Conservation (phyloP, 2,329 filamentous ascomycete genomes). For the Reticulascus tulasneorum region DNA sequence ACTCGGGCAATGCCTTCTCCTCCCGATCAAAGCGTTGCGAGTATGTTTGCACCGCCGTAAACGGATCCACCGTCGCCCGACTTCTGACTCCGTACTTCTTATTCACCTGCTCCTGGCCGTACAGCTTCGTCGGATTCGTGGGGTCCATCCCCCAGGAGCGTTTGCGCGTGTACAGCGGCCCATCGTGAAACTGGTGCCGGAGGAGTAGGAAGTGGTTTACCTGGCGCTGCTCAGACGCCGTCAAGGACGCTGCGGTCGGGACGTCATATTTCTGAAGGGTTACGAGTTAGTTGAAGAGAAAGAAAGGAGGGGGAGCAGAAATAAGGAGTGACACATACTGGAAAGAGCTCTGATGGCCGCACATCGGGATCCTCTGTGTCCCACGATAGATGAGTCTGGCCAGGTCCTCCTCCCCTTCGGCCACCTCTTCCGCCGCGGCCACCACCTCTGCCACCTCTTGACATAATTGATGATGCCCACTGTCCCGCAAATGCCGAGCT, state of each 20-base stretch:
- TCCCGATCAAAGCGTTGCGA: slow-evolving; percentile 50
- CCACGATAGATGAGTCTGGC: slow-evolving; percentile 50
- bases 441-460: slow-evolving; percentile 47
- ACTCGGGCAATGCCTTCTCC: slow-evolving; percentile 51
- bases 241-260: slow-evolving; percentile 40
- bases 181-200: slow-evolving; percentile 52
- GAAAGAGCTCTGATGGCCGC: slow-evolving; percentile 56
- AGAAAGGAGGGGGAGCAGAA: not conserved
- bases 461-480: too few relatives aligned
- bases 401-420: slow-evolving; percentile 38
- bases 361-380: slow-evolving; percentile 53
- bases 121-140: slow-evolving; percentile 35
- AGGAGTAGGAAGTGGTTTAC: slow-evolving; percentile 52
- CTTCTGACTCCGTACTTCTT: slow-evolving; percentile 49
- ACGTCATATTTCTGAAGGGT: slow-evolving; percentile 43
- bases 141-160: slow-evolving; percentile 29
- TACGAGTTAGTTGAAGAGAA: not conserved
- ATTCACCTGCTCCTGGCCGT: slow-evolving; percentile 57
- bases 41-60: slow-evolving; percentile 55
- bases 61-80: slow-evolving; percentile 54
- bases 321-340: slow-evolving; percentile 32
- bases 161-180: slow-evolving; percentile 53
- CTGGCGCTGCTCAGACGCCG: slow-evolving; percentile 38
- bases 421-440: slow-evolving; percentile 47
- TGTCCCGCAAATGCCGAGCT: too few relatives aligned